A percentile compares a stretch with the other conserved stretches of the same genome.
These are phyloP conservation scores for Candida saitoana DNA, from an alignment of 805 yeast genomes.

Conservation along the genomic window DNA sequence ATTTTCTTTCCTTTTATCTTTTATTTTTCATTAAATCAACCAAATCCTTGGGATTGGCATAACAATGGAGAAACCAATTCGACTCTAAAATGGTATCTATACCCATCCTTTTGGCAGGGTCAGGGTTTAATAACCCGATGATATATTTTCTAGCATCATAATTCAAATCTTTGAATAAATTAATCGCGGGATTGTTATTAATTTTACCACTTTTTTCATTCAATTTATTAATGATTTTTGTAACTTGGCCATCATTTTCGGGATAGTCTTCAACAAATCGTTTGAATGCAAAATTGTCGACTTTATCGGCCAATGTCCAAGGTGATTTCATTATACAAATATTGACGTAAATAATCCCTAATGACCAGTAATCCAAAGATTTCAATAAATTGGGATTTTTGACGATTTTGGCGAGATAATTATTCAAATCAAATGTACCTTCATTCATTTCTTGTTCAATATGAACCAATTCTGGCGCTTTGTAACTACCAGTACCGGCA, in stretches of 20 bases:
- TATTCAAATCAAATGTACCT: constrained; percentile 4
- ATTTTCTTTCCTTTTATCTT: no score
- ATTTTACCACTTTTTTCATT: constrained; percentile 16
- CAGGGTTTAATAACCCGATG: constrained; percentile 33
- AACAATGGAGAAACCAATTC: constrained; percentile 37
- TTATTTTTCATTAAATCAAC: constrained; percentile 9
- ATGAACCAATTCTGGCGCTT: constrained; percentile 48
- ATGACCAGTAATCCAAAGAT: constrained; percentile 48
- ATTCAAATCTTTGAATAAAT: constrained; percentile 32
- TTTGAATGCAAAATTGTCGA: constrained; percentile 17
- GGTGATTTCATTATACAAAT: constrained; percentile 43
- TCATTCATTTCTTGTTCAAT: constrained; percentile 16
- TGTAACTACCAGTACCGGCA: constrained; percentile 52
- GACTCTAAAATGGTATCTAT: constrained; percentile 25
- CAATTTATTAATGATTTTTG: constrained; percentile 17
- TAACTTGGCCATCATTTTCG: constrained; percentile 7
- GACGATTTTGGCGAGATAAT: constrained; percentile 9
- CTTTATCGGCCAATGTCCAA: constrained; percentile 40
- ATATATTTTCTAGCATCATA: constrained; percentile 33
- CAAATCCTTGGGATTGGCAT: constrained; percentile 36
- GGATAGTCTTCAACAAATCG: constrained; percentile 28
- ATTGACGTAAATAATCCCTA: constrained; percentile 48
- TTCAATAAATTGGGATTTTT: constrained; percentile 17
- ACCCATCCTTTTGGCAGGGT: constrained; percentile 18
- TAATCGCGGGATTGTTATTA: constrained; percentile 28